Evolutionary conservation across 2,329 filamentous ascomycete species (phyloP), one percentile per base, ranked within the genome.

Genomic region (Colletotrichum coccodes): DNA sequence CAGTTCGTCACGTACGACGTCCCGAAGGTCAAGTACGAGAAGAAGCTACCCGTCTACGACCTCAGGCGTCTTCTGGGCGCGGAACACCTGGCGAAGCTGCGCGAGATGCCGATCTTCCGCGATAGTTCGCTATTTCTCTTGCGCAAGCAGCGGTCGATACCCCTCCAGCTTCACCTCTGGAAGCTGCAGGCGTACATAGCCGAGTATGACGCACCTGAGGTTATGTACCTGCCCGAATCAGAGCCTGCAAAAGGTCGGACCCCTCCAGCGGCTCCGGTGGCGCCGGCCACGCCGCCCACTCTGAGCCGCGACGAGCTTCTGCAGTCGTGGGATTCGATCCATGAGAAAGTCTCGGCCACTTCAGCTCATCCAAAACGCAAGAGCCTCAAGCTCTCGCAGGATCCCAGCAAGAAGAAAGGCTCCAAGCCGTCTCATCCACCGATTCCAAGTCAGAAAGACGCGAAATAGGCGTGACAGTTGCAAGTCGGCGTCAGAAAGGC

Each of bases 161-260:
- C 80, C 16, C 56, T 89, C 52, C 86, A 89, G 75, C 64, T 83
- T 62, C 79, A 83, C 60, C 79, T 91, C 8, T 91, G 89, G 89
- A 86, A 84, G 70, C 75, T 91, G 9, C 86, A 90, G 69, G 87
- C 87, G 1, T 91, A 87, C 72, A 53, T 89, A 38, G 69, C 64
- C 9, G 60, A 70, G 18, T 60, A 64, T 14, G 26, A 50, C 26
- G 26, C 46, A 18, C 46, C 16, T 26, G 30, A 52, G 9, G 30
- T 4, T 4, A 3, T 7, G n/a, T 12, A 36, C 12, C 9, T 14
- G 30, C 11, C 28, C 4, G 6, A 4, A 14, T 16, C 49, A 21
- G 30, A 32, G 30, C 21, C 49, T 21, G 30, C 30, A n/a, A 11
- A 14, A 2, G 30, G 18, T 3, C 21, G 7, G 18, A 44, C 16